Base-by-base conservation (phyloP, 345 rosid species). In the Geranium brycei region DNA sequence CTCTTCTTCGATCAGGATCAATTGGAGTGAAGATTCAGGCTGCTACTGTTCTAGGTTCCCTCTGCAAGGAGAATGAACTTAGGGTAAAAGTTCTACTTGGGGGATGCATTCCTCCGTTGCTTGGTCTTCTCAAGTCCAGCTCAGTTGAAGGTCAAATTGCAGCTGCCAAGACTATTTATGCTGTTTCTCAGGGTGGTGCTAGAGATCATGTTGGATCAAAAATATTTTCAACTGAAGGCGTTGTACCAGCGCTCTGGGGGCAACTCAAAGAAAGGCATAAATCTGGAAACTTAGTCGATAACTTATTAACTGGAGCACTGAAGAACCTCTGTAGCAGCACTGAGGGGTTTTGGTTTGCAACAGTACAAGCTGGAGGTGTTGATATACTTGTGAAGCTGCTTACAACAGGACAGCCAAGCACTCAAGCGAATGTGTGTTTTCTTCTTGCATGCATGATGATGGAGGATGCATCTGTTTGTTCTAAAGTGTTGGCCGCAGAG, bases 41-140 rank as follows among this genome's bases (percentile, higher is more conserved):
- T 66, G 96, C 99, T 59, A 84, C 82, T 65, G 97, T 95, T 71
- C 79, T 95, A 73, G 96, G 99, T 38, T 91, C 97, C 38, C 95
- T 95, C 28, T 95, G 99, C 65, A 95, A 87, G 82, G 99, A 95
- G 83, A 95, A 95, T 73, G 99, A 95, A 73, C 85, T 91, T 31
- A 81, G 97, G 66, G 95, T 95, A 62, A 95, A 91, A 79, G 99
- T 95, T 65, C 78, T 95, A 67, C 97, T 91, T 73, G 99, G 99
- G 58, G 99, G 99, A 64, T 95, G 99, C 83, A 95, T 95, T 77
- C 99, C 99, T 7, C 99, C 99, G 10, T 78, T 95, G 91, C 96
- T 95, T 71, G 96, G 96, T 67, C 95, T 95, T 68, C 99, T 95
- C 71, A 95, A 87, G 73, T 91, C 96, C 66, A 91, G 84, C 80